A percentile compares a stretch with the other conserved stretches of the same genome.
phyloP scores from a whole-genome alignment of 2,329 filamentous ascomycete species.

The Aspergillus clavatus region DNA sequence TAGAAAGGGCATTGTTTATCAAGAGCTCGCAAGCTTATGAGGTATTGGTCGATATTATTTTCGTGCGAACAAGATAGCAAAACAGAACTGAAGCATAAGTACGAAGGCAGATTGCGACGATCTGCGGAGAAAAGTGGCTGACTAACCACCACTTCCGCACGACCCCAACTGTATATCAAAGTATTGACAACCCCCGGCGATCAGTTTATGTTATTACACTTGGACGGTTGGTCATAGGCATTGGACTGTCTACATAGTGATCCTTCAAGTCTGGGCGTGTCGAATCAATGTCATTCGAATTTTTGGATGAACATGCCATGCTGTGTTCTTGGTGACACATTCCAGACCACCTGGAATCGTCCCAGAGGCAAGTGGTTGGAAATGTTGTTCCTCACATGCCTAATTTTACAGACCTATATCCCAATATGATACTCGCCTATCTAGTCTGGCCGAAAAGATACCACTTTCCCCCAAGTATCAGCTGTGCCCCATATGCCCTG shows the following conservation, averaged over 20 bases:
- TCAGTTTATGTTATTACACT: too few relatives aligned
- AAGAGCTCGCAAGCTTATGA: neutral
- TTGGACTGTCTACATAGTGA: too few relatives aligned
- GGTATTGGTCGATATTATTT: neutral
- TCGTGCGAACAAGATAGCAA: neutral
- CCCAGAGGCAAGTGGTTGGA: too few relatives aligned
- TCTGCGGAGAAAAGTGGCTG: neutral
- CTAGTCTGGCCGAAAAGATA: constrained; percentile 34
- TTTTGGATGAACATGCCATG: too few relatives aligned
- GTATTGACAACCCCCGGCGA: too few relatives aligned
- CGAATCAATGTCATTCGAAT: too few relatives aligned
- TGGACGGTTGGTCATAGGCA: too few relatives aligned
- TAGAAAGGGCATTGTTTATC: neutral
- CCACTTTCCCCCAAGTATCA: constrained; percentile 53
- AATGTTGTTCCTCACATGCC: neutral
- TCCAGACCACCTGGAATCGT: too few relatives aligned
- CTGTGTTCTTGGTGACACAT: too few relatives aligned
- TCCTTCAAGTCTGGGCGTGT: too few relatives aligned
- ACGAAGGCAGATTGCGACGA: neutral
- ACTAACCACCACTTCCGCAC: neutral
- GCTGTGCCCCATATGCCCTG: constrained; percentile 54
- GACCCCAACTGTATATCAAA: too few relatives aligned
- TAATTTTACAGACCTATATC: neutral
- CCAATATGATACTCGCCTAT: neutral
- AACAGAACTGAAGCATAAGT: neutral